A percentile compares a stretch with the other conserved stretches of the same genome.
These are phyloP conservation scores for Davidsoniella virescens DNA, from an alignment of 2,329 filamentous ascomycete genomes.

Conservation along the genomic window DNA sequence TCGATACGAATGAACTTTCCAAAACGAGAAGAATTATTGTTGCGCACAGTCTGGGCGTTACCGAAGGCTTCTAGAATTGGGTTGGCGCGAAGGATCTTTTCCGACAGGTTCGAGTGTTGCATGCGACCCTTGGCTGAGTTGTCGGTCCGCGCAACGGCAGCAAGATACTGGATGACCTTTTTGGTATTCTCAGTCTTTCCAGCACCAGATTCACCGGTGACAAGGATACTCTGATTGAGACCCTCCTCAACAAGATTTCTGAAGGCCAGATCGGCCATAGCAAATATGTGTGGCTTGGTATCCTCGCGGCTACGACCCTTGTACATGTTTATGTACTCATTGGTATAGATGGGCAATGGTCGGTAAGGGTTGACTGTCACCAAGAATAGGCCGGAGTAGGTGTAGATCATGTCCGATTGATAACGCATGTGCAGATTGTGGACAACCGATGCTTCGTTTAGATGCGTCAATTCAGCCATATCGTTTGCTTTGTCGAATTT, in stretches of 20 bases:
- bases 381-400: slow-evolving; percentile 90
- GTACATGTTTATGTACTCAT: slow-evolving; percentile 98
- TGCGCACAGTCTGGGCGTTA: slow-evolving; percentile 92
- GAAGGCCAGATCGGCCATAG: slow-evolving; percentile 94
- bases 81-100: slow-evolving; percentile 91
- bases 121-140: slow-evolving; percentile 45
- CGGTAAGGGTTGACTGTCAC: slow-evolving; percentile 97
- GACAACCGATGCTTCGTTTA: slow-evolving; percentile 95
- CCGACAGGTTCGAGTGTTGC: slow-evolving; percentile 69
- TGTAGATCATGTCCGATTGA: slow-evolving; percentile 92
- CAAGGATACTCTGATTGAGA: slow-evolving; percentile 90
- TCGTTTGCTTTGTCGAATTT: slow-evolving; percentile 99
- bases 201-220: slow-evolving; percentile 93
- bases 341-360: slow-evolving; percentile 81
- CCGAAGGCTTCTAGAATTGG: slow-evolving; percentile 96
- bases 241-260: slow-evolving; percentile 90
- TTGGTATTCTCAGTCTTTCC: slow-evolving; percentile 99
- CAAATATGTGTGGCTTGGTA: slow-evolving; percentile 92
- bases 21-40: slow-evolving; percentile 96
- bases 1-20: slow-evolving; percentile 98
- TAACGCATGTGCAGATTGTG: slow-evolving; percentile 94
- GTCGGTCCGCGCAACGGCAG: slow-evolving; percentile 79
- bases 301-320: slow-evolving; percentile 81
- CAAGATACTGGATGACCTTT: slow-evolving; percentile 97
- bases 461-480: slow-evolving; percentile 95